Evolutionary conservation across 2,329 filamentous ascomycete genomes (phyloP), one percentile per base, ranked within the genome.

Genomic region (Beauveria sp.): DNA sequence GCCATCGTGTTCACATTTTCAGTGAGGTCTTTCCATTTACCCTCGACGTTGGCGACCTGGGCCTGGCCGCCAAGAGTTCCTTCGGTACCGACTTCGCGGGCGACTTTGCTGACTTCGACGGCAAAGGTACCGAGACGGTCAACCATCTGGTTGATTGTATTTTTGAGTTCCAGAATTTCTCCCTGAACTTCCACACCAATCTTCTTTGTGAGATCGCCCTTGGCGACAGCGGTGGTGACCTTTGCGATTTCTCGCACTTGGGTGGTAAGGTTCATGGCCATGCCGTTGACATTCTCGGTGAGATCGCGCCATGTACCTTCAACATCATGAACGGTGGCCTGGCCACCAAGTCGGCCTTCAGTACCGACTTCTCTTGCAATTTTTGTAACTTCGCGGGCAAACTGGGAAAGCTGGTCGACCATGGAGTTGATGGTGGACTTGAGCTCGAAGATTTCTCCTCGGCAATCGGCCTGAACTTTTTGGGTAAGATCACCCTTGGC

Each of bases 341-440:
- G 94, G 10, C 94, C 93, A 72, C 94, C 93, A 18, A 99, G 83
- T 64, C 92, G 87, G 68, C 93, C 93, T 74, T 99, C 93, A 1
- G 94, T 97, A 63, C 93, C 93, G 80, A 97, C 94, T 75, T 97
- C 93, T 72, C 91, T 89, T 43, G 93, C 93, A 70, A 99, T 90
- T 75, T 94, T 96, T 43, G 93, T 97, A 68, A 99, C 94, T 77
- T 97, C 93, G 70, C 92, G 90, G 10, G 94, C 94, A 72, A 97
- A 97, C 71, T 97, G 92, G 71, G 96, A 91, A 62, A 99, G 80
- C 74, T 97, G 94, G 73, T 97, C 94, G 66, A 99, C 93, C 93
- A 99, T 99, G 72, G 90, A 94, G 77, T 99, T 99, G 80, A 97
- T 99, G 52, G 94, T 97, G 63, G 92, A 92, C 77, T 99, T 99